Base-by-base conservation (phyloP, 352 stramenopile species). In the Phytophthora megakarya region DNA sequence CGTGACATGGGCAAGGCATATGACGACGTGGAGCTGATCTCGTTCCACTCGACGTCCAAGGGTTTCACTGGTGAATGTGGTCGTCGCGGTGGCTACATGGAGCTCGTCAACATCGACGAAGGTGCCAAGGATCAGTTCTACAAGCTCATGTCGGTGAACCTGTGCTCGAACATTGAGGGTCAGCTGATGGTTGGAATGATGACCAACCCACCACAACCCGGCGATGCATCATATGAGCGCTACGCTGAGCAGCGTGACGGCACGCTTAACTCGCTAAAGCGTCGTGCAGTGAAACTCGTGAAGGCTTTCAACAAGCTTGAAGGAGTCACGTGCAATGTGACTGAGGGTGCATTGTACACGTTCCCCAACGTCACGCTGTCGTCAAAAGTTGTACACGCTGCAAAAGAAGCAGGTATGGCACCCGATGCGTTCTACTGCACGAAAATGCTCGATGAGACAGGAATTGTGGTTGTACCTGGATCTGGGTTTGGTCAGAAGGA, bases 51-150 rank as follows among this genome's bases (percentile, higher is more conserved):
- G 51, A 98, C 89, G 15, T 98, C 92, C 23, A 99, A 99, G 84
- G 98, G 98, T 35, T 98, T 99, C 72, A 98, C 98, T 57, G 98
- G 98, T 60, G 98, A 99, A 81, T 99, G 97, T 75, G 97, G 97
- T 53, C 84, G 97, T 32, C 89, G 97, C 33, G 94, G 94, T 22
- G 97, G 97, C 44, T 99, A 99, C 79, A 96, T 98, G 74, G 97
- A 99, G 78, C 75, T 99, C 28, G 83, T 98, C 16, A 97, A 97
- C 58, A 97, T 99, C 58, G 81, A 86, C 60, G 70, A 90, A 3
- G 83, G 93, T 50, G 93, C 94, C 15, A 90, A 96, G 64, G 92
- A 97, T n/a, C 88, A 99, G 76, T 80, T 99, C 19, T 99, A 99
- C 83, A 99, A 99, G 82, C 87, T 99, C 61, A 95, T 97, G 59